A percentile compares a stretch with the other conserved stretches of the same genome.
Evolutionary conservation across 2,329 filamentous ascomycete species (phyloP).

Genomic region (Clonostachys rhizophaga): DNA sequence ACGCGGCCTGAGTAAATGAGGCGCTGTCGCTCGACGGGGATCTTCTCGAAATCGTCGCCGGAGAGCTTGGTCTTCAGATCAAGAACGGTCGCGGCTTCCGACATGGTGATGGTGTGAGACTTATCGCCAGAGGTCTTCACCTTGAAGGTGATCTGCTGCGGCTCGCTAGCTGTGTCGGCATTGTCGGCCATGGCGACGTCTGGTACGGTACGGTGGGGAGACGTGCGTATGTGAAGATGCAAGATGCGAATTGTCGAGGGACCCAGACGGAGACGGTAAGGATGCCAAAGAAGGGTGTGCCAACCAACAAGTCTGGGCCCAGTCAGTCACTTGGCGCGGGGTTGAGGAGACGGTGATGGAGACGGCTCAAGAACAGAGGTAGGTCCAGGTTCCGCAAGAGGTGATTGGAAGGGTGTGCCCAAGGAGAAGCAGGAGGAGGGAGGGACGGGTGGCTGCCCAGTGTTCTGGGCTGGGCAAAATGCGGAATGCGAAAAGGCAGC

Average conservation of each 20-base stretch:
- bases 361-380: no score
- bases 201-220: no score
- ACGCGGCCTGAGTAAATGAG: slow-evolving; percentile 97
- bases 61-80: slow-evolving; percentile 91
- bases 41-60: slow-evolving; percentile 75
- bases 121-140: slow-evolving; percentile 94
- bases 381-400: no score
- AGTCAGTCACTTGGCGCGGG: no score
- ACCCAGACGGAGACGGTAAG: slow-evolving; percentile 1
- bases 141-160: slow-evolving; percentile 88
- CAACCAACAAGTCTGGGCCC: no score
- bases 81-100: slow-evolving; percentile 68
- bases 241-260: neutral
- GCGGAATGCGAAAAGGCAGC: no score
- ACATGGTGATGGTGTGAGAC: slow-evolving; percentile 78
- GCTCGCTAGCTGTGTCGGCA: slow-evolving; percentile 54
- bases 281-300: no score
- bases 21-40: slow-evolving; percentile 83
- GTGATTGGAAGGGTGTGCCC: no score
- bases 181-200: slow-evolving; percentile 58
- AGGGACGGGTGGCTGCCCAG: no score
- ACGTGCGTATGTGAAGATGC: neutral
- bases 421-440: no score
- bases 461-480: no score
- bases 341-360: no score